Evolutionary conservation across 192 early-diverging fungal species (phyloP).

Genomic region (Linnemannia zychae): DNA sequence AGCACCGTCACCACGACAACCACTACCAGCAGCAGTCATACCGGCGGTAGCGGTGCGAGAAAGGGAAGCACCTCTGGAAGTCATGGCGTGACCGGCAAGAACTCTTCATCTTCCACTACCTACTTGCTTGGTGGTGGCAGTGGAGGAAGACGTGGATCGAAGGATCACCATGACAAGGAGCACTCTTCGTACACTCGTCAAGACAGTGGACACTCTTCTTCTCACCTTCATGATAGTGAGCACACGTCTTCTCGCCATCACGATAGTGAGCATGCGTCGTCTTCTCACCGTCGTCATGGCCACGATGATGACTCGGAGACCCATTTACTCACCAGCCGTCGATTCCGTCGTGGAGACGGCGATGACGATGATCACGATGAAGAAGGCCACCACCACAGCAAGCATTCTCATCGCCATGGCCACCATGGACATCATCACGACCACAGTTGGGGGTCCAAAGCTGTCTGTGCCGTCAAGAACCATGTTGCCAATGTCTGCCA

Average conservation of each 20-base stretch:
- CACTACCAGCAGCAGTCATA: neutral
- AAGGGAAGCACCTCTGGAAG: too few species aligned
- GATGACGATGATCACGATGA: neutral
- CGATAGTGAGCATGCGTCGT: neutral
- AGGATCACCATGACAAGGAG: neutral
- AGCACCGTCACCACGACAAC: neutral
- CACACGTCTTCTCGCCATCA: too few species aligned
- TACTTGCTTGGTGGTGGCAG: neutral
- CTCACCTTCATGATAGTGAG: neutral
- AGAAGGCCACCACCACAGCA: neutral
- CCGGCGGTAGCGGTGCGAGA: neutral
- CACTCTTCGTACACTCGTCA: neutral
- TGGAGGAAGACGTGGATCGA: neutral
- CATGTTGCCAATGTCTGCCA: neutral
- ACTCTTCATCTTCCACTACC: too few species aligned
- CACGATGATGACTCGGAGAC: too few species aligned
- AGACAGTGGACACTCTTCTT: neutral
- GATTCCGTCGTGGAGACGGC: neutral
- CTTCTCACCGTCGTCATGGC: neutral
- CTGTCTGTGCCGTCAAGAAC: neutral
- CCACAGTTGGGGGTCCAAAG: neutral
- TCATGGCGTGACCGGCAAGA: too few species aligned
- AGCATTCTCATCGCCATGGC: neutral
- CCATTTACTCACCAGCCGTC: neutral
- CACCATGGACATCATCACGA: constrained; percentile 4